Evolutionary conservation across 2,329 filamentous ascomycete genomes (phyloP), one percentile per base, ranked within the genome.

Genomic region (Cladosporium sp.): DNA sequence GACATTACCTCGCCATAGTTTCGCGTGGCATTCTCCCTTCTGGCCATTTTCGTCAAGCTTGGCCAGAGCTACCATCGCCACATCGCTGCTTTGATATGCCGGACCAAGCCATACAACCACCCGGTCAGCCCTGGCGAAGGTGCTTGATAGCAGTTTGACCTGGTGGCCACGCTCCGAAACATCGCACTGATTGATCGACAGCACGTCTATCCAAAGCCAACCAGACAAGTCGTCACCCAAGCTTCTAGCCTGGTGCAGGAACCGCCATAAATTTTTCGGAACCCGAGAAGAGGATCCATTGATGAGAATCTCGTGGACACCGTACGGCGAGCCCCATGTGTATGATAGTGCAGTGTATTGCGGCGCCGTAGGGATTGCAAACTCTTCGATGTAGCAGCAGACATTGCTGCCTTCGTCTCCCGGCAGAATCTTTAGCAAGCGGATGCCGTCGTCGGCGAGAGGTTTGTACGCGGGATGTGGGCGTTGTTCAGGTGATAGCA

Each of bases 121-220:
- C 10, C 33, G 14, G 10, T 2, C 9, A 9, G 46, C 42, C 6
- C 35, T 41, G 31, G 35, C n/a, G 41, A 59, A 59, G 14, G 59
- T 59, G 7, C 45, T 34, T 8, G 34, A 38, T 56, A 60, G 58
- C 31, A 58, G 16, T 18, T 19, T 42, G 18, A 60, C 58, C 32
- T 60, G 58, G 4, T 46, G 40, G n/a, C 19, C 46, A 22, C 56
- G 44, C 31, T 60, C 58, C 10, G 11, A 11, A 5, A 32, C 13
- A 37, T 57, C 46, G 18, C 35, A 11, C 45, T 59, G 57, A 16
- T 58, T 52, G 46, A 59, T 58, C 28, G 54, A 58, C 11, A 58
- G 16, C 11, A 58, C 52, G 44, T 60, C 58, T 28, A 55, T 57
- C 57, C 57, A 60, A 3, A 60, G n/a, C 45, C 45, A 48, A 7